Evolutionary conservation across 1,284 basidiomycete species (phyloP).

Genomic region (Nidula niveotomentosa): DNA sequence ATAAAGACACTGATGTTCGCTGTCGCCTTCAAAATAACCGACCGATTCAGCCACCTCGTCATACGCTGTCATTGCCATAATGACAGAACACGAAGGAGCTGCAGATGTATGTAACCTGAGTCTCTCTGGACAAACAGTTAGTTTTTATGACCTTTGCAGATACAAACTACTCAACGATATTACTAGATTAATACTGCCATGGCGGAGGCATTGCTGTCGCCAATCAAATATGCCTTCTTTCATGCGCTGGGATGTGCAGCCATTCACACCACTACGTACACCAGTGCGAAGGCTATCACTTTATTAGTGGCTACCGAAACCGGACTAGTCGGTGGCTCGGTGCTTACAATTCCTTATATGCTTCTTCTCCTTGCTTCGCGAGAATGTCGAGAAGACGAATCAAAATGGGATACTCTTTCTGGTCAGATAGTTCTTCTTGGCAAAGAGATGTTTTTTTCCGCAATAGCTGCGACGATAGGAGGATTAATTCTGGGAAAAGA

Average conservation of each 20-base stretch:
- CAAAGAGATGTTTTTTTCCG: slow-evolving; percentile 20
- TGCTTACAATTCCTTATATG: slow-evolving; percentile 14
- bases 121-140: too few species aligned
- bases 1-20: too few species aligned
- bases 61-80: too few species aligned
- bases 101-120: neutral
- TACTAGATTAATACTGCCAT: neutral
- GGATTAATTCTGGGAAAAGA: neutral
- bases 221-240: slow-evolving; percentile 24
- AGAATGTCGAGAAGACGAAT: neutral
- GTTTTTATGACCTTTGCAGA: too few species aligned
- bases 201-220: slow-evolving; percentile 18
- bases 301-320: slow-evolving; percentile 12
- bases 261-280: slow-evolving; percentile 7
- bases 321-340: slow-evolving; percentile 16
- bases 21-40: too few species aligned
- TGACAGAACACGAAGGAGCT: too few species aligned
- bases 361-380: slow-evolving; percentile 8
- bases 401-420: neutral
- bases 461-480: slow-evolving; percentile 14
- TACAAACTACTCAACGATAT: neutral
- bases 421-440: slow-evolving; percentile 3
- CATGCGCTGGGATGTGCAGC: slow-evolving; percentile 15
- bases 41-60: too few species aligned
- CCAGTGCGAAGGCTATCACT: slow-evolving; percentile 3